phyloP scores from a whole-genome alignment of 306 rosid species.

The Fragaria nilgerrensis region DNA sequence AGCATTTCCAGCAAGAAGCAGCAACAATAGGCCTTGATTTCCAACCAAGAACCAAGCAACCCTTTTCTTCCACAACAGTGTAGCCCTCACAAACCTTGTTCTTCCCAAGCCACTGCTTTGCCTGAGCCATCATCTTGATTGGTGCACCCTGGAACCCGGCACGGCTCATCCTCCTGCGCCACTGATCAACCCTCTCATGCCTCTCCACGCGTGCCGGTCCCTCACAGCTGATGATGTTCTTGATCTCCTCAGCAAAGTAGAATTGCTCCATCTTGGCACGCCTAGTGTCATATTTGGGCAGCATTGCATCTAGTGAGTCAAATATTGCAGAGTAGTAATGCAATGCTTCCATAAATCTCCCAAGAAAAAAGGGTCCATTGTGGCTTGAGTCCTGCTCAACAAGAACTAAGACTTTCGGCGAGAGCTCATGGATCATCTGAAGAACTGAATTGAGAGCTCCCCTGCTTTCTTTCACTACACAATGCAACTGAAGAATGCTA shows the following conservation, averaged over 20 bases:
- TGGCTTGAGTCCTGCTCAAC: conserved; percentile 90
- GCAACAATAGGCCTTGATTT: conserved; percentile 84
- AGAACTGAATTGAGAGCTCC: conserved; percentile 80
- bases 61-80: conserved; percentile 75
- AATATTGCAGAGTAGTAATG: conserved; percentile 88
- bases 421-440: conserved; percentile 62
- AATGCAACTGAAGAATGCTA: conserved; percentile 82
- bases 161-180: conserved; percentile 87
- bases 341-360: conserved; percentile 88
- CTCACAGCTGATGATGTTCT: conserved; percentile 92
- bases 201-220: conserved; percentile 83
- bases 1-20: conserved; percentile 92
- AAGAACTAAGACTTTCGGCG: conserved; percentile 60
- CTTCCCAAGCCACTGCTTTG: conserved; percentile 71
- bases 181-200: conserved; percentile 88
- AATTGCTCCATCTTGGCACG: conserved; percentile 86
- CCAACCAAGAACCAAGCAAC: conserved; percentile 93
- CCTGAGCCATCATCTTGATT: conserved; percentile 56
- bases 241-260: conserved; percentile 87
- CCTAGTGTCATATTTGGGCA: conserved; percentile 76
- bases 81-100: conserved; percentile 59
- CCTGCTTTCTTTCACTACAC: conserved; percentile 84
- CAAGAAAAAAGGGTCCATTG: conserved; percentile 91
- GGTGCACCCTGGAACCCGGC: conserved; percentile 78
- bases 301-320: conserved; percentile 75